These are phyloP conservation scores for Tilletia walkeri DNA, from an alignment of 1,284 basidiomycete species.

Conservation along the genomic window DNA sequence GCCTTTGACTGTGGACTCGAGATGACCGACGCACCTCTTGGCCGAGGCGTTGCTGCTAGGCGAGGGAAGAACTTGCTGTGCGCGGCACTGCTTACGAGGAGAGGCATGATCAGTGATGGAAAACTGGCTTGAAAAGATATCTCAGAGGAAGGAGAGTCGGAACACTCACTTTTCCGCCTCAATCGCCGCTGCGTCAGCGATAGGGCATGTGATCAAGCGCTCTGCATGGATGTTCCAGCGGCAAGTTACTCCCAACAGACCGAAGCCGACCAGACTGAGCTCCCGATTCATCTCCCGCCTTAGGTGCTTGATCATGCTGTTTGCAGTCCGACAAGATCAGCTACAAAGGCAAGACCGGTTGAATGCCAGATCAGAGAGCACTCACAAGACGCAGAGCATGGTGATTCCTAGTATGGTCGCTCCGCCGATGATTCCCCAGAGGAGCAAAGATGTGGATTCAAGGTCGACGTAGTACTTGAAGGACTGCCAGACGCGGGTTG, in stretches of 20 bases:
- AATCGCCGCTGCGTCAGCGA: background rate
- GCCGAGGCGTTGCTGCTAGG: background rate
- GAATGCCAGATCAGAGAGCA: background rate
- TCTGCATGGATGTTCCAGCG: background rate
- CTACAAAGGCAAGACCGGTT: background rate
- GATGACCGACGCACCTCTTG: background rate
- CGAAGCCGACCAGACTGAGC: background rate
- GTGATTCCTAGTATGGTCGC: background rate
- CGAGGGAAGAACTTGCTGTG: constrained; percentile 2
- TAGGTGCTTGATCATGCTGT: background rate
- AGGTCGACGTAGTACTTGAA: background rate
- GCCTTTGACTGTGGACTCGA: background rate
- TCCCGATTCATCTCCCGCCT: background rate
- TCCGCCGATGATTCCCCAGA: background rate
- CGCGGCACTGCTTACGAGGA: background rate
- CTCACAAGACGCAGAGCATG: background rate
- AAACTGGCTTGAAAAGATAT: background rate
- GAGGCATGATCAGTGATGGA: background rate
- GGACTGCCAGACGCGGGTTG: background rate
- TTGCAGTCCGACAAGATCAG: no score
- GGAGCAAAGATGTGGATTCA: background rate
- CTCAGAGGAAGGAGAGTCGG: background rate
- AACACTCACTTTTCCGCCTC: constrained; percentile 8
- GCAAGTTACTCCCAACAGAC: background rate
- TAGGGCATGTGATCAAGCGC: background rate